These are phyloP conservation scores for Geum urbanum DNA, from an alignment of 306 rosid genomes.

Conservation along the genomic window DNA sequence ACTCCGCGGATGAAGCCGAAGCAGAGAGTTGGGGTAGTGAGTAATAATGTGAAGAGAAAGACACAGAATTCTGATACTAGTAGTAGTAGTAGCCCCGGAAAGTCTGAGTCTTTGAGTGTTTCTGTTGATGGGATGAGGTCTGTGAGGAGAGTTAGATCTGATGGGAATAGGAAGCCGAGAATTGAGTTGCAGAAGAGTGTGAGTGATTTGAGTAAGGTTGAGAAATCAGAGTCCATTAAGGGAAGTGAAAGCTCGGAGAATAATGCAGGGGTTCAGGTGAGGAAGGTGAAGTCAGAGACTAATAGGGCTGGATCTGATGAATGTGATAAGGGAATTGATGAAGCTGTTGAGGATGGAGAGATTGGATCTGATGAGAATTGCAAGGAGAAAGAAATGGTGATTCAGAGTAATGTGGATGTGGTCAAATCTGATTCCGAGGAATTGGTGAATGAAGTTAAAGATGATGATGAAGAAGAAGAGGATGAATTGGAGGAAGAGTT, in stretches of 20 bases:
- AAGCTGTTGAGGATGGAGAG: constrained; percentile 22
- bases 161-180: constrained; percentile 44
- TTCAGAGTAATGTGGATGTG: constrained; percentile 27
- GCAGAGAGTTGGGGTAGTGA: constrained; percentile 30
- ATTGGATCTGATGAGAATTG: constrained; percentile 38
- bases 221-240: constrained; percentile 42
- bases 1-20: constrained; percentile 25
- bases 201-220: constrained; percentile 21
- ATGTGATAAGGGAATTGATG: constrained; percentile 22
- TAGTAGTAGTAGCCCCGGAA: constrained; percentile 32
- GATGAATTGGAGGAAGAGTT: constrained; percentile 26
- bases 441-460: constrained; percentile 19
- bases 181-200: constrained; percentile 28
- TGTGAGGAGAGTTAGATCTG: constrained; percentile 45
- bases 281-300: constrained; percentile 40
- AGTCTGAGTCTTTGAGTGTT: constrained; percentile 24
- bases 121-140: constrained; percentile 34
- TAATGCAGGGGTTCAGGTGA: constrained; percentile 27
- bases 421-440: constrained; percentile 23
- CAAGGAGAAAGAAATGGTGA: constrained; percentile 51
- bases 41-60: constrained; percentile 53
- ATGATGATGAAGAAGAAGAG: constrained; percentile 24
- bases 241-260: constrained; percentile 19
- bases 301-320: constrained; percentile 25
- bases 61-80: constrained; percentile 52